Conservation (phyloP, 768 basidiomycete species). For the Calocera cornea region DNA sequence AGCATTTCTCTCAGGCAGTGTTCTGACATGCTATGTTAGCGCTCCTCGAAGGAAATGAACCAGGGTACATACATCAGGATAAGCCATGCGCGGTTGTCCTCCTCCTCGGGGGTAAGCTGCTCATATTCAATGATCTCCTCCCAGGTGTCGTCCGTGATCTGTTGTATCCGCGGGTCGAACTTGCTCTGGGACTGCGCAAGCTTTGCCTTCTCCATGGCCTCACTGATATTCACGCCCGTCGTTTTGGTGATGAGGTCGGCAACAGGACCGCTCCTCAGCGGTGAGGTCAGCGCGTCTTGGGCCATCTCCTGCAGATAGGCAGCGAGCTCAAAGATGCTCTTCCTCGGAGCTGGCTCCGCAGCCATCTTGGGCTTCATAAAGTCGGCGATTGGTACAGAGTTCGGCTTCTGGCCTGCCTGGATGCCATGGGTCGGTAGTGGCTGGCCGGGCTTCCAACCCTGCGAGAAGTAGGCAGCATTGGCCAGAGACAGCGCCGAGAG, state of each 20-base stretch:
- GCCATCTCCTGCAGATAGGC: conserved; percentile 13
- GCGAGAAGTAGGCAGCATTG: conserved; percentile 53
- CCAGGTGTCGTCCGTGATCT: conserved; percentile 76
- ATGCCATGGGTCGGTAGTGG: conserved; percentile 24
- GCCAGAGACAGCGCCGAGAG: conserved; percentile 27
- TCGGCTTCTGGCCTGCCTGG: conserved; percentile 16
- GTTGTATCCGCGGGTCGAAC: conserved; percentile 63
- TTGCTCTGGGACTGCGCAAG: conserved; percentile 22
- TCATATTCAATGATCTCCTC: conserved; percentile 60
- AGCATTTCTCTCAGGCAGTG: conserved; percentile 45
- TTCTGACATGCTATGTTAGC: conserved; percentile 15
- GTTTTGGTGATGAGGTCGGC: conserved; percentile 39
- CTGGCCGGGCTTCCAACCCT: conserved; percentile 72
- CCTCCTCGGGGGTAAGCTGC: conserved; percentile 38
- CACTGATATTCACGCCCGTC: conserved; percentile 57
- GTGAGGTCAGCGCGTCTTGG: conserved; percentile 7
- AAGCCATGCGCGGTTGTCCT: conserved; percentile 59
- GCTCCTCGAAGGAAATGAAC: background rate
- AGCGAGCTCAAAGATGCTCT: conserved; percentile 16
- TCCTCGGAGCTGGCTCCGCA: conserved; percentile 11
- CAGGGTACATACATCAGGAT: conserved; percentile 49
- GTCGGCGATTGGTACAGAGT: background rate
- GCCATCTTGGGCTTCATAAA: background rate
- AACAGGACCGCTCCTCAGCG: conserved; percentile 43
- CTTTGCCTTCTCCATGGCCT: conserved; percentile 30